Conservation (phyloP, 441 rosid species). For the Aleurites moluccanus region DNA sequence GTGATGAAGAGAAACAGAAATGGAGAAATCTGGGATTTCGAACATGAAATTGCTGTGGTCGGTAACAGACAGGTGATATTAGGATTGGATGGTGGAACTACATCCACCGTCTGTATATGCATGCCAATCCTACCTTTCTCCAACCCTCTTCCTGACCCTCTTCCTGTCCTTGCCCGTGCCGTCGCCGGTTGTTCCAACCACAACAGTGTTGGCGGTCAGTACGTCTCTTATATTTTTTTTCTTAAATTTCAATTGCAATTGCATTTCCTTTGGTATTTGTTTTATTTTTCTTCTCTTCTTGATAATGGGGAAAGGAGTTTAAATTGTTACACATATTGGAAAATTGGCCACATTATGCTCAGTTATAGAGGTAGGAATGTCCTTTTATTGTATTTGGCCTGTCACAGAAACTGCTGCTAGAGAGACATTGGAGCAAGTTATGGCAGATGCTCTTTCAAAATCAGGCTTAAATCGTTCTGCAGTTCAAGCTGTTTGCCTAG, state of each 20-base stretch:
- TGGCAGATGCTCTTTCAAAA: constrained; percentile 76
- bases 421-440: constrained; percentile 84
- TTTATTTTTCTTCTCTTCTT: no score
- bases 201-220: constrained; percentile 71
- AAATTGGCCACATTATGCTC: neutral
- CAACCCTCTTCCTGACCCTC: constrained; percentile 45
- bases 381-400: neutral
- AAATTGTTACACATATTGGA: no score
- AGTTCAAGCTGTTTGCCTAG: constrained; percentile 88
- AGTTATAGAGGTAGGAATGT: neutral
- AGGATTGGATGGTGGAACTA: constrained; percentile 71
- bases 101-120: constrained; percentile 71
- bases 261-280: no score
- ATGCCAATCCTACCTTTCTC: constrained; percentile 52
- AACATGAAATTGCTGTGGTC: constrained; percentile 31
- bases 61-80: constrained; percentile 40
- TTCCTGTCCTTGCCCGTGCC: constrained; percentile 63
- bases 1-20: constrained; percentile 57
- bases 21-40: constrained; percentile 69
- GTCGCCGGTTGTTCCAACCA: constrained; percentile 72
- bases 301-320: no score
- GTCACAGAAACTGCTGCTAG: constrained; percentile 75
- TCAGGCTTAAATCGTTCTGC: constrained; percentile 69
- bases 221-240: neutral
- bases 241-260: neutral